These are phyloP conservation scores for Termitomyces bulborhizus DNA, from an alignment of 768 basidiomycete genomes.

Conservation along the genomic window DNA sequence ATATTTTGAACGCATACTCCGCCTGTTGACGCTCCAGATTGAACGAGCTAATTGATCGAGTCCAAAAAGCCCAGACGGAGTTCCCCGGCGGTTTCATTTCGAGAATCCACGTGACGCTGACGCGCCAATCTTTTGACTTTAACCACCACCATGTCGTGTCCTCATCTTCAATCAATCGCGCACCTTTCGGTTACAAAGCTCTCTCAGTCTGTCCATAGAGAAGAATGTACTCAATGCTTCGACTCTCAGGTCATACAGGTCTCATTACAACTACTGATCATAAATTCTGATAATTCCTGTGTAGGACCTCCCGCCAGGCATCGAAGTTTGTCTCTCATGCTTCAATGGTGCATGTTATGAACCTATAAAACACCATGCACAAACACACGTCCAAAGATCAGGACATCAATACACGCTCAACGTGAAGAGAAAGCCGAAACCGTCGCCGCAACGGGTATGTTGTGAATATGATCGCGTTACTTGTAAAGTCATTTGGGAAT, in stretches of 20 bases:
- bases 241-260: slow-evolving; percentile 66
- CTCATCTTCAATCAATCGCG: slow-evolving; percentile 46
- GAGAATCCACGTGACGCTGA: background rate
- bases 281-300: background rate
- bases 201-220: slow-evolving; percentile 73
- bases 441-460: slow-evolving; percentile 60
- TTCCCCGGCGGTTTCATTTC: background rate
- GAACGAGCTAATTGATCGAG: background rate
- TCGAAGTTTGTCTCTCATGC: slow-evolving; percentile 88
- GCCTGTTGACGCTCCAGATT: no score
- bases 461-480: background rate
- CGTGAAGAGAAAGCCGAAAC: slow-evolving; percentile 67
- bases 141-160: slow-evolving; percentile 31
- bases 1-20: background rate
- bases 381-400: slow-evolving; percentile 62
- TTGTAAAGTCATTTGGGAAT: background rate
- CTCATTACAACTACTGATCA: background rate
- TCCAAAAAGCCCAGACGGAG: background rate
- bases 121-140: background rate
- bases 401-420: slow-evolving; percentile 78
- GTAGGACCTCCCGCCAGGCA: slow-evolving; percentile 67
- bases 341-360: slow-evolving; percentile 90
- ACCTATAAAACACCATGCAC: slow-evolving; percentile 61
- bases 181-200: slow-evolving; percentile 50
- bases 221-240: slow-evolving; percentile 98